Base-by-base conservation (phyloP, 345 rosid species). In the Eucalyptus curtisii region DNA sequence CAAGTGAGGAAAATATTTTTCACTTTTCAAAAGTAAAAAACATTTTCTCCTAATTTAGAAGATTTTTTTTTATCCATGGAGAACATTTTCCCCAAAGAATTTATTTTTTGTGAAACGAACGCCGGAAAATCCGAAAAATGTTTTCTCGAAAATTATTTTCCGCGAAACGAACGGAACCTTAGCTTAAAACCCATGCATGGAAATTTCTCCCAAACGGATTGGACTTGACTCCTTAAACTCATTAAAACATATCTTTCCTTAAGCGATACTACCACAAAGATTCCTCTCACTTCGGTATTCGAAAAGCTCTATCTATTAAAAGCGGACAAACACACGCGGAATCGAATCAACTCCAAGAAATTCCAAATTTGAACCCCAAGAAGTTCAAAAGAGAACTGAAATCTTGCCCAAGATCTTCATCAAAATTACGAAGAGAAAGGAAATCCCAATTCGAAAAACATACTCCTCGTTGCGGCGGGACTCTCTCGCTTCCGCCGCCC, bases 401-500 rank as follows among this genome's bases (percentile, higher is more conserved):
- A 20, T 71, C 40, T 33, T 17, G 81, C 44, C 81, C 37, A 4
- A 71, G 42, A 68, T 68, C 80, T 10, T 71, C 81, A 33, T 33
- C 81, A 50, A 33, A 8, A 17, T 33, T 71, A 71, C 40, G 81
- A 50, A 17, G 44, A 71, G 44, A 76, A 87, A 55, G 40, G 66
- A 57, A 55, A 7, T 17, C 13, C n/a, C 47, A 50, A 64, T 11
- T 20, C 25, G 33, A 13, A 22, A 33, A 48, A 68, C 93, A 57
- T 90, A 92, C 93, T 55, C 91, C 90, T 71, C 88, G 89, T 59
- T 64, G 92, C 31, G 90, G 87, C 50, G 93, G 93, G 86, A 90
- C 88, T 89, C 93, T 88, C 59, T 90, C 93, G 80, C 89, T 87
- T 53, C 90, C 89, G 61, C 61, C 49, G 30, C 71, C 91, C 79